phyloP scores from a whole-genome alignment of 768 basidiomycete genomes.

The Cystofilobasidium bisporidii region DNA sequence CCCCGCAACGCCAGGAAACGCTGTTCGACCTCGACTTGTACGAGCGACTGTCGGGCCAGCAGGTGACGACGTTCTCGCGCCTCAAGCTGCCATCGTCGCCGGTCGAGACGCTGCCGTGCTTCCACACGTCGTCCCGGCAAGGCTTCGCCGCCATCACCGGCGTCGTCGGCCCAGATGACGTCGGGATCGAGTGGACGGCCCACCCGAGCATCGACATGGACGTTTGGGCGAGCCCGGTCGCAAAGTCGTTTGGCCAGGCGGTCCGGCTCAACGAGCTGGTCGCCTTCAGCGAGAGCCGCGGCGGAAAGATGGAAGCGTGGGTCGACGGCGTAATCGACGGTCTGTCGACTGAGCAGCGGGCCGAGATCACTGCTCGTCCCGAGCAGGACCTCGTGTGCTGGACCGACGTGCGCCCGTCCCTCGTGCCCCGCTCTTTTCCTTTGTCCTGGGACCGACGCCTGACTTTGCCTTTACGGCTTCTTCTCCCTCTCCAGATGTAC shows the following conservation, averaged over 20 bases:
- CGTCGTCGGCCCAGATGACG: not conserved
- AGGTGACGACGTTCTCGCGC: not conserved
- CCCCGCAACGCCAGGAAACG: not conserved
- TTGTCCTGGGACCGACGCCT: too few relatives aligned
- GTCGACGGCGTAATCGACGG: too few relatives aligned
- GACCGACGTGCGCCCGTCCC: not conserved
- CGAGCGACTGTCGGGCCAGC: not conserved
- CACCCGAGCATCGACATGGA: not conserved
- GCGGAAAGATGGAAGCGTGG: not conserved
- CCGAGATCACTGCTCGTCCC: not conserved
- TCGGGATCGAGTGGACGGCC: not conserved
- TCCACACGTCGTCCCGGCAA: not conserved
- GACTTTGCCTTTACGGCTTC: too few relatives aligned
- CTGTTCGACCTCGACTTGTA: not conserved
- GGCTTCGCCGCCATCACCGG: too few relatives aligned
- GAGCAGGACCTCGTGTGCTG: conserved; percentile 8
- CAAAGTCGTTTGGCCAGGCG: not conserved
- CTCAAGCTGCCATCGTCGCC: conserved; percentile 2
- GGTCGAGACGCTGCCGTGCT: not conserved
- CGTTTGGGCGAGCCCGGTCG: not conserved
- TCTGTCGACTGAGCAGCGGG: too few relatives aligned
- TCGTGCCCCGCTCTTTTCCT: not conserved
- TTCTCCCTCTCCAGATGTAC: not conserved
- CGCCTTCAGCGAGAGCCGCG: not conserved
- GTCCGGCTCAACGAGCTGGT: not conserved